A percentile compares a stretch with the other conserved stretches of the same genome.
These are phyloP conservation scores for Leishmania tarentolae DNA, from an alignment of 208 protist species.

Conservation along the genomic window DNA sequence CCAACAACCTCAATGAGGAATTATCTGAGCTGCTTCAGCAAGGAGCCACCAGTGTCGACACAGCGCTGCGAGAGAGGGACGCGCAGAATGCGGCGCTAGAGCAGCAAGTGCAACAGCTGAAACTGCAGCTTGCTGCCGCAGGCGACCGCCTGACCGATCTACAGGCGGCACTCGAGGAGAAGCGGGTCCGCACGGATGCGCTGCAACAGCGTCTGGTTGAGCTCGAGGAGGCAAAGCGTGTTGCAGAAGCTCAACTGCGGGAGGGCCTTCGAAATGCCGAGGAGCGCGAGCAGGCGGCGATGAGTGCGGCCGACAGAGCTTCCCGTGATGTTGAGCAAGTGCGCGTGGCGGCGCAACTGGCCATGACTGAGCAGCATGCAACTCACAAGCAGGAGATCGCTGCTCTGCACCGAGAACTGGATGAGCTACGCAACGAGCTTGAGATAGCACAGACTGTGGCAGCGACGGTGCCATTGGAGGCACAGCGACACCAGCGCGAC, in stretches of 20 bases:
- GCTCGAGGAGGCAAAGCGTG: slow-evolving; percentile 22
- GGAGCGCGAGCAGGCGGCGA: slow-evolving; percentile 25
- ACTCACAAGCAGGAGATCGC: slow-evolving; percentile 32
- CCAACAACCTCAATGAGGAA: slow-evolving; percentile 43
- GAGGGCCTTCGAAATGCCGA: slow-evolving; percentile 16
- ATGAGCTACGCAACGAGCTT: slow-evolving; percentile 38
- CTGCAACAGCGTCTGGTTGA: slow-evolving; percentile 32
- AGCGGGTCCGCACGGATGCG: slow-evolving; percentile 13
- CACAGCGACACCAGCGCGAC: slow-evolving; percentile 43
- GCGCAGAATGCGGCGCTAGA: slow-evolving; percentile 27
- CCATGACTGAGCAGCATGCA: slow-evolving; percentile 25
- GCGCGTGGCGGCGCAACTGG: slow-evolving; percentile 22
- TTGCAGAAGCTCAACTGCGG: slow-evolving; percentile 19
- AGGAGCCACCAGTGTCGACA: slow-evolving; percentile 54
- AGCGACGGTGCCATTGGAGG: slow-evolving; percentile 49
- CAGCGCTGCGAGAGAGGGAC: slow-evolving; percentile 41
- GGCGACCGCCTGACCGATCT: slow-evolving; percentile 29
- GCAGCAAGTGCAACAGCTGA: slow-evolving; percentile 35
- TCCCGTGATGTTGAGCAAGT: slow-evolving; percentile 35
- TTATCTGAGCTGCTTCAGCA: slow-evolving; percentile 48
- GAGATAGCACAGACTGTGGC: slow-evolving; percentile 54
- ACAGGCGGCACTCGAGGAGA: slow-evolving; percentile 20
- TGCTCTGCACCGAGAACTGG: slow-evolving; percentile 30
- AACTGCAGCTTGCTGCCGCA: slow-evolving; percentile 32
- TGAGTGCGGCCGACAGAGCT: slow-evolving; percentile 28